Conservation (phyloP, 1,139 yeast genomes). For the Kluyveromyces marxianus region DNA sequence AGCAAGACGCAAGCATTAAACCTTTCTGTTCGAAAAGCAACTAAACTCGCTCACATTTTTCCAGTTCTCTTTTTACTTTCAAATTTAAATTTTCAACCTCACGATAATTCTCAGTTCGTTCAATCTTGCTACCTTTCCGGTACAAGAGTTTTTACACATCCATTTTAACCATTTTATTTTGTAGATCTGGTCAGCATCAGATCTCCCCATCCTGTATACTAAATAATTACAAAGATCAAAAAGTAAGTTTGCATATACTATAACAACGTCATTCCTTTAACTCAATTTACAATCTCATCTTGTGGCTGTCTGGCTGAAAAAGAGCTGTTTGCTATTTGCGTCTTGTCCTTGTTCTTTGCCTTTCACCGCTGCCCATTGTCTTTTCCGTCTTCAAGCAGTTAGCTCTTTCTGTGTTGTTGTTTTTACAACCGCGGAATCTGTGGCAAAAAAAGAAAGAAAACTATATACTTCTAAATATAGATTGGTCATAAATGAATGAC, state of each 20-base stretch:
- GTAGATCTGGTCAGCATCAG: too few relatives aligned
- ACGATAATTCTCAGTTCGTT: not conserved
- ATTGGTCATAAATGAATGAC: not conserved
- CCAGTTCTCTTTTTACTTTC: not conserved
- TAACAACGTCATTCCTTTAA: not conserved
- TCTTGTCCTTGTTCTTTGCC: too few relatives aligned
- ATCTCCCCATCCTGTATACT: not conserved
- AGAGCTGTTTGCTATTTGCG: not conserved
- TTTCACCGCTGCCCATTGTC: too few relatives aligned
- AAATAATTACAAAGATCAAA: not conserved
- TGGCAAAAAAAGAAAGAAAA: too few relatives aligned
- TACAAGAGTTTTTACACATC: not conserved
- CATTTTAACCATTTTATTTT: not conserved
- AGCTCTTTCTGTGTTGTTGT: too few relatives aligned
- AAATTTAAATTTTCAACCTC: not conserved
- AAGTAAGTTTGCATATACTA: not conserved
- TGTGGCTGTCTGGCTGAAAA: too few relatives aligned
- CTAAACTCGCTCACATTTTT: not conserved
- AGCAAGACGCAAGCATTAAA: too few relatives aligned
- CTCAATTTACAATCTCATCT: too few relatives aligned
- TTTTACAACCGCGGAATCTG: too few relatives aligned
- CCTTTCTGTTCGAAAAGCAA: too few relatives aligned
- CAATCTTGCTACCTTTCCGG: not conserved
- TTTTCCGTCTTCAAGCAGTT: too few relatives aligned
- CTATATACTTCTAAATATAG: not conserved